phyloP scores from a whole-genome alignment of 2,329 filamentous ascomycete species.

The Colletotrichum musae region DNA sequence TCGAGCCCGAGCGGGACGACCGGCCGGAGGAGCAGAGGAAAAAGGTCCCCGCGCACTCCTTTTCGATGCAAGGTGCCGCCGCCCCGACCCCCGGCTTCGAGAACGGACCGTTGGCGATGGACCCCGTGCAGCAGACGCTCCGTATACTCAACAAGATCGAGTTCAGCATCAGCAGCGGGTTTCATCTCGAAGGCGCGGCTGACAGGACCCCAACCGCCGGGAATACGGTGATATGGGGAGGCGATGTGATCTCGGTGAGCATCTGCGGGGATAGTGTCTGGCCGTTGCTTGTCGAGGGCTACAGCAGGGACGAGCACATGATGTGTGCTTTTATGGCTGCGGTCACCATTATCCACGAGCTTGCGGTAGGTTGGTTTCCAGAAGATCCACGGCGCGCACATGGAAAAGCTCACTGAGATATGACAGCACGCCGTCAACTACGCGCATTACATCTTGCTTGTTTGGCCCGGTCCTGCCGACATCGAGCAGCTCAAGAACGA shows the following conservation, averaged over 20 bases:
- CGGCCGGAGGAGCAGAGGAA: conserved; percentile 11
- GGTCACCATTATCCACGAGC: conserved; percentile 46
- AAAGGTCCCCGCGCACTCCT: not conserved
- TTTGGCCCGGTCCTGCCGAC: not conserved
- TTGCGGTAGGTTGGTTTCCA: conserved; percentile 45
- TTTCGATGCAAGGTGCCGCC: not conserved
- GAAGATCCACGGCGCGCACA: not conserved
- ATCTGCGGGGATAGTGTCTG: conserved; percentile 44
- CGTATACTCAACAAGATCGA: conserved; percentile 4
- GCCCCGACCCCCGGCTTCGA: not conserved
- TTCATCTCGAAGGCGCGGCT: not conserved
- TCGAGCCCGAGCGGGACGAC: conserved; percentile 38
- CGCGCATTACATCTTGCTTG: conserved; percentile 5
- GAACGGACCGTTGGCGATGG: not conserved
- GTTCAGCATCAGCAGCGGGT: conserved; percentile 10
- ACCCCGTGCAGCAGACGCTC: not conserved
- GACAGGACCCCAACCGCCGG: not conserved
- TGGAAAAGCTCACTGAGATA: not conserved
- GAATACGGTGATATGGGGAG: not conserved
- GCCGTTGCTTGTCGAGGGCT: conserved; percentile 44
- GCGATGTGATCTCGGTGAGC: conserved; percentile 18
- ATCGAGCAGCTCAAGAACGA: not conserved
- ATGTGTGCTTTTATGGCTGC: conserved; percentile 44
- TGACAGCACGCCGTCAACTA: conserved; percentile 24
- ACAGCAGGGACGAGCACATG: conserved; percentile 46